Base-by-base conservation (phyloP, 2,329 filamentous ascomycete species). In the Fusarium staphyleae region DNA sequence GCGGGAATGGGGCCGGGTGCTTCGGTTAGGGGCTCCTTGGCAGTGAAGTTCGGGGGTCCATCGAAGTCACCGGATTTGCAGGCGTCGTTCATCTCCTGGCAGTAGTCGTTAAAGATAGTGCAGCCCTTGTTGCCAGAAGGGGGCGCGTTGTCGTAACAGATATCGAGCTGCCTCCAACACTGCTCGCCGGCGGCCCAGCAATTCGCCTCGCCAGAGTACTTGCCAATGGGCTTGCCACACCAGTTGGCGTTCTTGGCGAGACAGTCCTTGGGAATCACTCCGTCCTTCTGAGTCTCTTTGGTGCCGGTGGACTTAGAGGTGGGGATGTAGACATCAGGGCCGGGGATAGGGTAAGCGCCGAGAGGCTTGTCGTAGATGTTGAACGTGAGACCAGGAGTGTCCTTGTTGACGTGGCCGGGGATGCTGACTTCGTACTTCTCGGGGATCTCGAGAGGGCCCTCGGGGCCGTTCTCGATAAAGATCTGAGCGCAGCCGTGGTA, bases 401-500 rank as follows among this genome's bases (percentile, higher is more conserved):
- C 75, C 12, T 77, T 71, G 44, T 78, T 70, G 47, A 90, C 79
- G 63, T 90, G 81, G 7, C 87, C 87, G 0, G 88, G 88, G 55
- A 91, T 91, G 45, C 76, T 79, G 51, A 87, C 85, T 3, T 78
- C 81, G 50, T 78, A 72, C 45, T 72, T 71, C 1, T 71, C 57
- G 0, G 84, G 82, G 6, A 83, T 74, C 1, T 77, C 70, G 0
- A 83, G 73, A 42, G 76, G 71, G 6, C 76, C 80, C 1, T 72
- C 69, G 39, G 79, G 79, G 24, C 68, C 72, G 48, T 70, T 69
- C 47, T 83, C 66, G 40, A 92, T 71, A 67, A 83, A 88, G 58
- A 91, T 77, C 72, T 92, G 89, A 2, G 87, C 87, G 69, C 89
- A 92, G 44, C 87, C 85, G 44, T 82, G 76, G 70, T 89, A 92